These are phyloP conservation scores for Saxophila tyrrhenica DNA, from an alignment of 495 filamentous ascomycete species.

Conservation along the genomic window DNA sequence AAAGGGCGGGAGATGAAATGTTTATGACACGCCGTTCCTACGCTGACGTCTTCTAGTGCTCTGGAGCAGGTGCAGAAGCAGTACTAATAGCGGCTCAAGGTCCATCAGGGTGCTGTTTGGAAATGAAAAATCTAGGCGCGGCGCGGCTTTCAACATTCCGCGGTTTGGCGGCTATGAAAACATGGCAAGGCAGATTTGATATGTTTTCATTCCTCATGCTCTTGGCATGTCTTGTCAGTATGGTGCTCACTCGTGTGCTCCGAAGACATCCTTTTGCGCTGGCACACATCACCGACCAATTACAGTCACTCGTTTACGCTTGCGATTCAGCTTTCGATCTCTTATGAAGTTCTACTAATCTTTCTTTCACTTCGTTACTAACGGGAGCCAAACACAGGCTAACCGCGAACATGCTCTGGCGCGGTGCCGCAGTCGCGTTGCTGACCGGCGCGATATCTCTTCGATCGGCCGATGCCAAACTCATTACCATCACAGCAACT, in stretches of 20 bases:
- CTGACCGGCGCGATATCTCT: not conserved
- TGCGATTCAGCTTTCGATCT: not conserved
- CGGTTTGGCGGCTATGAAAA: not conserved
- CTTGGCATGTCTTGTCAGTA: not conserved
- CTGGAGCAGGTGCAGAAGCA: too few relatives aligned
- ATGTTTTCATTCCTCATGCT: slow-evolving; percentile 1
- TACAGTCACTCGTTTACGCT: not conserved
- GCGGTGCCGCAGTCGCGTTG: not conserved
- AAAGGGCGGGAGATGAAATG: too few relatives aligned
- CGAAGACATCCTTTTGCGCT: not conserved
- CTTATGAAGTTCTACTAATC: not conserved
- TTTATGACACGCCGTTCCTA: too few relatives aligned
- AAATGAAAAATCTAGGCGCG: not conserved
- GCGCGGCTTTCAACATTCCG: not conserved
- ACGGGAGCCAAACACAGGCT: not conserved
- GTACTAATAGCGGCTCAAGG: too few relatives aligned
- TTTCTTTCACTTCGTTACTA: not conserved
- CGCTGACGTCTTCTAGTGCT: too few relatives aligned
- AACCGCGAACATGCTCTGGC: not conserved
- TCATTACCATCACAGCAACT: slow-evolving; percentile 12
- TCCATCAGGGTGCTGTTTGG: too few relatives aligned
- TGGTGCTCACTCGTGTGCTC: not conserved
- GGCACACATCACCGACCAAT: not conserved
- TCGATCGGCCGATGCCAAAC: not conserved
- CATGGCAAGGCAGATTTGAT: not conserved